Evolutionary conservation across 176 grass and related monocot genomes (phyloP).

Genomic region (Zoysia japonica): DNA sequence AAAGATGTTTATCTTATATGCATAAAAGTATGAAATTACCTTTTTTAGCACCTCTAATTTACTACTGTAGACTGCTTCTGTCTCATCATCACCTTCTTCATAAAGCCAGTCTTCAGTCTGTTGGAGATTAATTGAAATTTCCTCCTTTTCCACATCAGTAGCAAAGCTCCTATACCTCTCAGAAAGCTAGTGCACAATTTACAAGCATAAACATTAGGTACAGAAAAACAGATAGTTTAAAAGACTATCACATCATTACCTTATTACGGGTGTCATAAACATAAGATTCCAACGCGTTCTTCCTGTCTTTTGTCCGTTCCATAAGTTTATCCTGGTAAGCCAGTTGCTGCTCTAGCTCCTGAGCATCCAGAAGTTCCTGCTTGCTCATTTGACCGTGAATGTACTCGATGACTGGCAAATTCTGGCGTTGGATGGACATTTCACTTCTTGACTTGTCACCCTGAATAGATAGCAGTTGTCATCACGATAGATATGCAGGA

Average conservation of each 20-base stretch:
- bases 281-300: slow-evolving; percentile 88
- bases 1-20: slow-evolving; percentile 11
- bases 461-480: slow-evolving; percentile 49
- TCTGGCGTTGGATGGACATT: slow-evolving; percentile 43
- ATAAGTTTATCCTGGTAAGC: slow-evolving; percentile 80
- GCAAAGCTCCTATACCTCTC: slow-evolving; percentile 89
- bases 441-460: slow-evolving; percentile 50
- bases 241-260: slow-evolving; percentile 44
- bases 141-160: slow-evolving; percentile 88
- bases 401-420: slow-evolving; percentile 59
- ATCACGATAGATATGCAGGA: slow-evolving; percentile 15
- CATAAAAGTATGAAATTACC: slow-evolving; percentile 52
- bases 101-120: slow-evolving; percentile 98
- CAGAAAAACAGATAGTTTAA: slow-evolving; percentile 11
- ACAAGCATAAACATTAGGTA: slow-evolving; percentile 29
- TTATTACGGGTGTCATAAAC: slow-evolving; percentile 97
- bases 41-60: slow-evolving; percentile 92
- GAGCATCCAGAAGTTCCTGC: slow-evolving; percentile 67
- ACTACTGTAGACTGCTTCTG: slow-evolving; percentile 76
- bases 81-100: slow-evolving; percentile 98
- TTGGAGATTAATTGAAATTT: slow-evolving; percentile 73
- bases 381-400: slow-evolving; percentile 70
- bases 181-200: slow-evolving; percentile 66
- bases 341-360: slow-evolving; percentile 72
- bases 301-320: slow-evolving; percentile 91